These are phyloP conservation scores for Plantago major DNA, from an alignment of 257 asterid genomes.

Conservation along the genomic window DNA sequence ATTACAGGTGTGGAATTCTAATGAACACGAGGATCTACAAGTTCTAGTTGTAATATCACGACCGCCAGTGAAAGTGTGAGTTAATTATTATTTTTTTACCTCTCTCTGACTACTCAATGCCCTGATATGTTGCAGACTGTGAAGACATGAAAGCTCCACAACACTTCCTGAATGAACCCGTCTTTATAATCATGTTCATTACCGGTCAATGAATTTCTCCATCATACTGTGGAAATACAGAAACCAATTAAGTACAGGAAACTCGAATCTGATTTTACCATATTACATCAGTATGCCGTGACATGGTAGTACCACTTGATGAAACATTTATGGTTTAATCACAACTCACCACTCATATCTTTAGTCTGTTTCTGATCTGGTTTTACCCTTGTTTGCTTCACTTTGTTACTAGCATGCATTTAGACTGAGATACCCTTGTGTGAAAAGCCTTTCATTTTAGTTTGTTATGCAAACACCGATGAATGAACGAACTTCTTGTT, in stretches of 20 bases:
- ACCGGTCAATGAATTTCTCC: background rate
- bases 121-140: background rate
- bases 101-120: background rate
- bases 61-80: conserved; percentile 92
- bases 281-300: too few relatives aligned
- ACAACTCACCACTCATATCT: background rate
- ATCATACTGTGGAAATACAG: background rate
- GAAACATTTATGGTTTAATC: too few relatives aligned
- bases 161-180: too few relatives aligned
- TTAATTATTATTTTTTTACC: background rate
- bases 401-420: too few relatives aligned
- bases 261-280: too few relatives aligned
- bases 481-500: background rate
- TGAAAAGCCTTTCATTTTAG: too few relatives aligned
- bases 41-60: conserved; percentile 72
- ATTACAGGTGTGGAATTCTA: conserved; percentile 73
- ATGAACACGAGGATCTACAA: conserved; percentile 68
- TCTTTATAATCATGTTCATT: too few relatives aligned
- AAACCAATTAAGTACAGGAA: too few relatives aligned
- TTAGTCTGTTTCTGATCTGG: background rate
- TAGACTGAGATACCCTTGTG: too few relatives aligned
- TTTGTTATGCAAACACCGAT: background rate
- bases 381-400: too few relatives aligned
- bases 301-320: too few relatives aligned
- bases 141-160: background rate